phyloP scores from a whole-genome alignment of 2,329 filamentous ascomycete genomes.

The Myriosclerotinia curreyana region DNA sequence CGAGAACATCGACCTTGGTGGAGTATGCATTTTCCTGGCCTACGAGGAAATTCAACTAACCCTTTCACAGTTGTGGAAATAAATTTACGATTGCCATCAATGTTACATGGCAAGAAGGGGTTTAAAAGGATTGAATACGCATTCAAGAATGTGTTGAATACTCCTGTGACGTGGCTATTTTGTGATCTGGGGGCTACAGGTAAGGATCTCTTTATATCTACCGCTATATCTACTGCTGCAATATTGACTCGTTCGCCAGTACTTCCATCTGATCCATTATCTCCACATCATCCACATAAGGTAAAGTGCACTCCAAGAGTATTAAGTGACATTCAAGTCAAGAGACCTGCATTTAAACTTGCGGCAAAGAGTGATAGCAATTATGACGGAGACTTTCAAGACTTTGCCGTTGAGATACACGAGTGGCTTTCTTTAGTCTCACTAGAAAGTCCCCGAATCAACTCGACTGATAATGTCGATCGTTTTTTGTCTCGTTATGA shows the following conservation, averaged over 20 bases:
- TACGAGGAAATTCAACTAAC: conserved; percentile 34
- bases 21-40: conserved; percentile 49
- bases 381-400: conserved; percentile 54
- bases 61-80: conserved; percentile 63
- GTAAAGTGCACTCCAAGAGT: conserved; percentile 41
- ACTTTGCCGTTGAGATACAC: conserved; percentile 61
- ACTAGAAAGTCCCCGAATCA: conserved; percentile 62
- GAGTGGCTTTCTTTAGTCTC: conserved; percentile 73
- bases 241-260: conserved; percentile 39
- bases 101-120: conserved; percentile 54
- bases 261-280: conserved; percentile 50
- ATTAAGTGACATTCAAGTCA: conserved; percentile 37
- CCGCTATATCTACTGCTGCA: conserved; percentile 10
- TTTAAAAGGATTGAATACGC: conserved; percentile 38
- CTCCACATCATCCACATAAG: conserved; percentile 45
- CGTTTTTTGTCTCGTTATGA: conserved; percentile 66
- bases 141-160: conserved; percentile 65
- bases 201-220: conserved; percentile 37
- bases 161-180: conserved; percentile 73
- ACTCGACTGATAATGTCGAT: conserved; percentile 58
- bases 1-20: conserved; percentile 67
- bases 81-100: conserved; percentile 69
- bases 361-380: conserved; percentile 36
- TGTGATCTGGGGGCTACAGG: conserved; percentile 55
- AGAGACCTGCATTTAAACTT: conserved; percentile 36